Evolutionary conservation across 2,329 filamentous ascomycete species (phyloP).

Genomic region (Tolypocladium amazonense): DNA sequence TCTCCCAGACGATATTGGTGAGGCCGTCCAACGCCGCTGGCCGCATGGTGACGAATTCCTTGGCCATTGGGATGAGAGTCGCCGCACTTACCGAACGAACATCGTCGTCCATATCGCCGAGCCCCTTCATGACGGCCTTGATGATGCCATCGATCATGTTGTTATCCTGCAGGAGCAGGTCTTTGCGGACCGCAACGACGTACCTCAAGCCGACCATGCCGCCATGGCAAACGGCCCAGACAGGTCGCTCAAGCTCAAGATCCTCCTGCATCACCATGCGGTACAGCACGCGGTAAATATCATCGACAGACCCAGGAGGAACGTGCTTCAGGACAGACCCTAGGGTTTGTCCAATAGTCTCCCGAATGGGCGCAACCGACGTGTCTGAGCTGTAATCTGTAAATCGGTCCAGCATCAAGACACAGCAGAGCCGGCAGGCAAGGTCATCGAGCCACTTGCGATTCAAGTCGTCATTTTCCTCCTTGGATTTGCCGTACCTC

Average conservation of each 20-base stretch:
- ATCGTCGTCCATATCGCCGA: slow-evolving; percentile 86
- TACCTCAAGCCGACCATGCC: slow-evolving; percentile 97
- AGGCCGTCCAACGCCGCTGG: slow-evolving; percentile 67
- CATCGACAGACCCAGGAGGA: slow-evolving; percentile 65
- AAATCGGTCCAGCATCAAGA: slow-evolving; percentile 95
- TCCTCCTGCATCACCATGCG: slow-evolving; percentile 89
- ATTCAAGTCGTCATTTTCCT: slow-evolving; percentile 72
- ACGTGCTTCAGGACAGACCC: slow-evolving; percentile 83
- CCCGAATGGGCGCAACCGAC: slow-evolving; percentile 88
- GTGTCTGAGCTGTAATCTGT: slow-evolving; percentile 97
- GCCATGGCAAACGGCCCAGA: slow-evolving; percentile 94
- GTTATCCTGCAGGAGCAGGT: slow-evolving; percentile 73
- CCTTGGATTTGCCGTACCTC: slow-evolving; percentile 53
- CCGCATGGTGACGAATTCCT: slow-evolving; percentile 83
- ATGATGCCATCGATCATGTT: slow-evolving; percentile 89
- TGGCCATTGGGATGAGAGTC: slow-evolving; percentile 91
- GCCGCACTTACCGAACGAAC: slow-evolving; percentile 94
- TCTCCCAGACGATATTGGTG: slow-evolving; percentile 95
- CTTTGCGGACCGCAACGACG: slow-evolving; percentile 87
- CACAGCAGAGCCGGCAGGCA: slow-evolving; percentile 87
- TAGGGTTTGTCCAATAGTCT: slow-evolving; percentile 88
- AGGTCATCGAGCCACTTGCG: slow-evolving; percentile 85
- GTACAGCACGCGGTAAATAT: slow-evolving; percentile 75
- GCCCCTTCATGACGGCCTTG: slow-evolving; percentile 84
- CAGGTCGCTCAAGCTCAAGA: slow-evolving; percentile 57